Base-by-base conservation (phyloP, 163 green algal genomes). In the Volvox carteri region DNA sequence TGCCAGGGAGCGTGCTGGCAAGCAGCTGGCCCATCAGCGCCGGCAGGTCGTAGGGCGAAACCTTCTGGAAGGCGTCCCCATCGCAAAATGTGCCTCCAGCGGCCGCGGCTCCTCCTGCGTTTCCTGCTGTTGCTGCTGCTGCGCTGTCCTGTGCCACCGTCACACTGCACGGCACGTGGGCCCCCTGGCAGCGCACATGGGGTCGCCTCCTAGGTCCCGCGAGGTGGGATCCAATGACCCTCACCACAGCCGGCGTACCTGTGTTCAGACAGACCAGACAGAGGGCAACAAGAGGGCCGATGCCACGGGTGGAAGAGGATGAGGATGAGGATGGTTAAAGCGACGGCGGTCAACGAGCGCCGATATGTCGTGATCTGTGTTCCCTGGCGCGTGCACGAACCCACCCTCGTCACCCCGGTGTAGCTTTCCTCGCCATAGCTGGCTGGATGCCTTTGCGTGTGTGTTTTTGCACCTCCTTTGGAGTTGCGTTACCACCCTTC, bases 131-230 rank as follows among this genome's bases (percentile, higher is more conserved):
- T 16, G 50, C 12, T 16, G 50, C 54, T 23, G 54, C 54, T 28
- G 50, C 19, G 35, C 77, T 54, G 23, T 2, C 19, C 6, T 52
- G 56, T 19, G 78, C 2, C 23, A 39, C 0, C 60, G 50, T 42
- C 0, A 86, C 42, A 8, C 37, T 37, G 79, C 60, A 77, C 0
- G 41, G 41, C 62, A 87, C 44, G 65, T 87, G 80, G 16, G 7
- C 18, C 28, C 80, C 80, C 62, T 78, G 80, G n/a, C 18, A 78
- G 44, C 80, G 80, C 8, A 87, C 30, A 37, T 79, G 62, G 21
- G 80, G 80, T 11, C 65, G 62, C 12, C 65, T 42, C 42, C 80
- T 44, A 7, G 80, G 62, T 23, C 80, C 62, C 1, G 7, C n/a
- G 11, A 87, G 62, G 62, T 87, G 80, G 0, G 80, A 39, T 1